Base-by-base conservation (phyloP, 768 basidiomycete genomes). In the Trametes elegans region DNA sequence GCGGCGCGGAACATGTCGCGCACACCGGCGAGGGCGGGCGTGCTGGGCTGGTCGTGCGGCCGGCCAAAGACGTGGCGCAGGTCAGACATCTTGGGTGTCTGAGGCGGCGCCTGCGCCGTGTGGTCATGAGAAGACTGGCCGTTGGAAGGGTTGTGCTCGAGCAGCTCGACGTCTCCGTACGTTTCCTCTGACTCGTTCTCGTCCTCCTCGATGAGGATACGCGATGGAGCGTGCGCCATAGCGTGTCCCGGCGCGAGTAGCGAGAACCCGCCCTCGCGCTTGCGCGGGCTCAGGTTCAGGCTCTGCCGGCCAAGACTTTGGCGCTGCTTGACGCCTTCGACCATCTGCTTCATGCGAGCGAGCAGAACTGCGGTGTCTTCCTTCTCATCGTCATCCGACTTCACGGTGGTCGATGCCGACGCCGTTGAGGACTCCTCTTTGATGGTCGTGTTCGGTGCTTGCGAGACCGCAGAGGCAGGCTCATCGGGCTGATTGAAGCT, bases 331-430 rank as follows among this genome's bases (percentile, higher is more conserved):
- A 70, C 66, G 38, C 67, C 69, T 55, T 72, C 71, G 26, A 73
- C 68, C 57, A 71, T 71, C 51, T 69, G 66, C 54, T 68, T 68
- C 70, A 71, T 72, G 53, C 69, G 65, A 28, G 74, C 69, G 26
- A 76, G 64, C 16, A 74, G 59, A 6, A 66, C 65, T 1, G 64
- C 58, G 0, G 73, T 70, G 34, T 75, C 73, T 36, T 71, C 66
- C 32, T 66, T 65, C 27, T 69, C 64, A 2, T 69, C 72, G 18
- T 60, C 55, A 39, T 64, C 59, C 11, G 27, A 53, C 45, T 61
- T 62, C 42, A 57, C 6, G 38, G n/a, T 29, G 46, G 16, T 21
- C 13, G 10, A 34, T 6, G 34, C 11, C 51, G 44, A 1, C 13
- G 44, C 14, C 27, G 53, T 1, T 5, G 49, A 29, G n/a, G 50